Base-by-base conservation (phyloP, 2,329 filamentous ascomycete genomes). In the Phoma sp. region DNA sequence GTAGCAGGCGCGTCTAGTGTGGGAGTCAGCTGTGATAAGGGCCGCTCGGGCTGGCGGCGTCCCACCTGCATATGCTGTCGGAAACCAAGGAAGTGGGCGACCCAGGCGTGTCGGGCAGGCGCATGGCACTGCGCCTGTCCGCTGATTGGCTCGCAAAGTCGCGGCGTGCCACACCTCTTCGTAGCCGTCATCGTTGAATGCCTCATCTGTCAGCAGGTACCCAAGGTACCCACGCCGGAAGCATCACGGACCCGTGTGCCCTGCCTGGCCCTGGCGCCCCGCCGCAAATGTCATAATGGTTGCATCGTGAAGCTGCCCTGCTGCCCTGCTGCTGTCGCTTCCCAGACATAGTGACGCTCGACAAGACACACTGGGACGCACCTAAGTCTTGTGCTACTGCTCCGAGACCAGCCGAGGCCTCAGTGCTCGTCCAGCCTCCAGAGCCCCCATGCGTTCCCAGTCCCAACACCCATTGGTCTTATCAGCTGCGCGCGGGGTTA, bases 391-490 rank as follows among this genome's bases (percentile, higher is more conserved):
- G 30, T 11, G 37, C 24, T 37, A 46, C 48, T 45, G 47, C 54
- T 69, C 69, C 67, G 66, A 62, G 57, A 54, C 57, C 65, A 65
- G 61, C 69, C 70, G 69, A 68, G 50, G 59, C 62, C 51, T 60
- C 64, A 65, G 61, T 56, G 62, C 57, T 46, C 62, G 27, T 48
- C 45, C 39, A 40, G 40, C 52, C 49, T 54, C 24, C 46, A 57
- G 33, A 42, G 38, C 52, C 62, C 59, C 67, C 70, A 70, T 68
- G 61, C 62, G 47, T 61, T 50, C 48, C 53, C 62, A 47, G 30
- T 50, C 63, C 47, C 60, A 65, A 55, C 58, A 60, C 13, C 61
- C 35, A 71, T 71, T 71, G 70, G 70, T 58, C 64, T 71, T 70
- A 66, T 70, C 67, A 52, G 55, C 35, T 13, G n/a, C 45, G 55